Evolutionary conservation across 78 protist species (phyloP).

Genomic region (Speleostelium caveatum): DNA sequence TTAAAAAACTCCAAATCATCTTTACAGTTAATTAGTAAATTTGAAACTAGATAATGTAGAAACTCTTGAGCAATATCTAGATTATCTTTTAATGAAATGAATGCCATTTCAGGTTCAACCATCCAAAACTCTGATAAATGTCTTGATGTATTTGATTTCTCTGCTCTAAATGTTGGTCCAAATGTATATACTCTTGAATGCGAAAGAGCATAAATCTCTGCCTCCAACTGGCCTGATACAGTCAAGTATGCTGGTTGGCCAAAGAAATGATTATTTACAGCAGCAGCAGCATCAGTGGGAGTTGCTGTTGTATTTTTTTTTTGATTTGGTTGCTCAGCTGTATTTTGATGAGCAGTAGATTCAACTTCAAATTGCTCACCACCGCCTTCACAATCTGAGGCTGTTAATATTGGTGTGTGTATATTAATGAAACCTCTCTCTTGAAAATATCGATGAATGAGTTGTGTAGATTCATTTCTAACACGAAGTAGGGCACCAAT

Average conservation of each 20-base stretch:
- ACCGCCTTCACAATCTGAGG: slow-evolving; percentile 95
- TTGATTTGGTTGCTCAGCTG: background rate
- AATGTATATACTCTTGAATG: slow-evolving; percentile 90
- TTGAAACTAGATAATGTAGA: slow-evolving; percentile 26
- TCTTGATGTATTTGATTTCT: slow-evolving; percentile 84
- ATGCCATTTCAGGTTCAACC: slow-evolving; percentile 94
- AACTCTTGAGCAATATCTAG: slow-evolving; percentile 86
- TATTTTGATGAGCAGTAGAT: background rate
- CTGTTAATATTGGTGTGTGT: slow-evolving; percentile 93
- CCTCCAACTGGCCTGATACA: slow-evolving; percentile 91
- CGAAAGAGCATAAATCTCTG: slow-evolving; percentile 79
- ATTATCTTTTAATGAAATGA: slow-evolving; percentile 78
- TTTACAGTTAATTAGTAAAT: slow-evolving; percentile 29
- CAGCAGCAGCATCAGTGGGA: background rate
- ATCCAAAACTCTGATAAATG: slow-evolving; percentile 96
- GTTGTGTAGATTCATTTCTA: slow-evolving; percentile 76
- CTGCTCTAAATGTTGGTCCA: slow-evolving; percentile 95
- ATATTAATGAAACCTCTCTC: slow-evolving; percentile 80
- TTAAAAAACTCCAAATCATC: slow-evolving; percentile 66
- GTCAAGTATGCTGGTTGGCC: slow-evolving; percentile 86
- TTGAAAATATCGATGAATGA: slow-evolving; percentile 83
- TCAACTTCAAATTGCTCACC: slow-evolving; percentile 88
- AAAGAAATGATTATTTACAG: slow-evolving; percentile 41
- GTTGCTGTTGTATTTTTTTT: background rate
- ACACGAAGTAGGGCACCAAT: slow-evolving; percentile 83